A percentile compares a stretch with the other conserved stretches of the same genome.
Conservation (phyloP, 2,329 filamentous ascomycete genomes). For the Talaromyces marneffei region DNA sequence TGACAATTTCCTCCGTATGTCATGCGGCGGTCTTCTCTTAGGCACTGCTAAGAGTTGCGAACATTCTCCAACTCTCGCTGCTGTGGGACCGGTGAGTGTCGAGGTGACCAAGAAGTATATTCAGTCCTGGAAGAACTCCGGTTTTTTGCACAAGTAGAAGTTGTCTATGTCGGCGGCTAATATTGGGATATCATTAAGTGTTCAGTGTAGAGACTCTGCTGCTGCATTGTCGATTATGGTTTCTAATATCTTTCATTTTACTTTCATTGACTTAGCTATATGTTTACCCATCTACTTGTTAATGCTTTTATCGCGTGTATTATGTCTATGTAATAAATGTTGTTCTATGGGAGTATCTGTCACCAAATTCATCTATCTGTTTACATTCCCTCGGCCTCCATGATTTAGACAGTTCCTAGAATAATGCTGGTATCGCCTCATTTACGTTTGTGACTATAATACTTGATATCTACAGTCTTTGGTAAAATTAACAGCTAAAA, state of each 20-base stretch:
- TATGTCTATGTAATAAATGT: neutral
- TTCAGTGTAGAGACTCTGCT: neutral
- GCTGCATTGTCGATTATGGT: neutral
- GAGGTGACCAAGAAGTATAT: constrained; percentile 31
- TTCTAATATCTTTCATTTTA: neutral
- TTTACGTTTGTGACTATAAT: too few relatives aligned
- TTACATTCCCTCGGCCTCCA: too few relatives aligned
- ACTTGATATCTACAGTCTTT: too few relatives aligned
- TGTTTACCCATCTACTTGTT: neutral
- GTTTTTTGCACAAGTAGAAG: constrained; percentile 17
- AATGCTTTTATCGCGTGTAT: neutral
- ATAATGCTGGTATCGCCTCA: neutral
- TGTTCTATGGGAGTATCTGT: neutral
- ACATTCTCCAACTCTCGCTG: constrained; percentile 34
- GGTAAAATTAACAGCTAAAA: too few relatives aligned
- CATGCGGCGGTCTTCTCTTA: constrained; percentile 41
- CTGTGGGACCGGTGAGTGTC: constrained; percentile 29
- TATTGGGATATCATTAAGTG: too few relatives aligned
- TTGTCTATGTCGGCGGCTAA: too few relatives aligned
- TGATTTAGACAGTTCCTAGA: neutral
- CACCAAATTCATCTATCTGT: neutral
- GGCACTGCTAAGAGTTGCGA: constrained; percentile 30
- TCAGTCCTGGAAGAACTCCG: constrained; percentile 29
- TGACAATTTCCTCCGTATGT: constrained; percentile 39
- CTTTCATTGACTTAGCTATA: neutral